A percentile compares a stretch with the other conserved stretches of the same genome.
Conservation (phyloP, 768 basidiomycete genomes). For the Tulasnella sp. region DNA sequence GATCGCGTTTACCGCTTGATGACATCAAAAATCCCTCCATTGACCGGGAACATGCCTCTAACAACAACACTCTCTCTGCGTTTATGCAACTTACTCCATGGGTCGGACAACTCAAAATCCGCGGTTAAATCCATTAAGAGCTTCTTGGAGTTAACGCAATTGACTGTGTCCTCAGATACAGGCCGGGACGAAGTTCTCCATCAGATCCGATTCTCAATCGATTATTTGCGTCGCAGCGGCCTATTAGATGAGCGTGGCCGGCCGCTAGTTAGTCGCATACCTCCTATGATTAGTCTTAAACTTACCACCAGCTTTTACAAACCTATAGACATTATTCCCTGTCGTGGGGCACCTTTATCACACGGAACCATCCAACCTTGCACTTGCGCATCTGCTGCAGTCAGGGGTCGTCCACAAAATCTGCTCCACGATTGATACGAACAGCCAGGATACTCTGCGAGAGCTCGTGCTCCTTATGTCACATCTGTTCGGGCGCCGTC, state of each 20-base stretch:
- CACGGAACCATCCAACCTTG: conserved; percentile 61
- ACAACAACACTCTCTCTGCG: conserved; percentile 56
- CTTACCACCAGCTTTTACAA: not conserved
- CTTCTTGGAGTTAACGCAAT: conserved; percentile 46
- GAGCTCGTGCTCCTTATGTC: conserved; percentile 47
- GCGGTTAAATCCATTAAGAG: conserved; percentile 43
- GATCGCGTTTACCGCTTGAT: conserved; percentile 54
- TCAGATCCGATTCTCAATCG: conserved; percentile 59
- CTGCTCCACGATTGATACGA: conserved; percentile 32
- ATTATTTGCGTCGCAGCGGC: conserved; percentile 50
- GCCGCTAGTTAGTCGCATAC: conserved; percentile 44
- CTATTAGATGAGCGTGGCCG: conserved; percentile 45
- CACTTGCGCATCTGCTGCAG: conserved; percentile 47
- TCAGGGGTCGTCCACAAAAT: conserved; percentile 49
- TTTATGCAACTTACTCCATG: conserved; percentile 53
- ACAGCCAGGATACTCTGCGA: conserved; percentile 34
- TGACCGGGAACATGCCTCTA: conserved; percentile 55
- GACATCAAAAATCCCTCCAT: conserved; percentile 50
- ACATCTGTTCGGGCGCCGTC: conserved; percentile 56
- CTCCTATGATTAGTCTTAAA: conserved; percentile 16
- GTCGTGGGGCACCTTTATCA: conserved; percentile 29
- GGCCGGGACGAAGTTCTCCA: conserved; percentile 50
- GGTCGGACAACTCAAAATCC: conserved; percentile 41
- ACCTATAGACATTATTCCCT: not conserved
- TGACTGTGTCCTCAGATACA: conserved; percentile 46